Evolutionary conservation across 768 basidiomycete species (phyloP).

Genomic region (Lentinus tigrinus): DNA sequence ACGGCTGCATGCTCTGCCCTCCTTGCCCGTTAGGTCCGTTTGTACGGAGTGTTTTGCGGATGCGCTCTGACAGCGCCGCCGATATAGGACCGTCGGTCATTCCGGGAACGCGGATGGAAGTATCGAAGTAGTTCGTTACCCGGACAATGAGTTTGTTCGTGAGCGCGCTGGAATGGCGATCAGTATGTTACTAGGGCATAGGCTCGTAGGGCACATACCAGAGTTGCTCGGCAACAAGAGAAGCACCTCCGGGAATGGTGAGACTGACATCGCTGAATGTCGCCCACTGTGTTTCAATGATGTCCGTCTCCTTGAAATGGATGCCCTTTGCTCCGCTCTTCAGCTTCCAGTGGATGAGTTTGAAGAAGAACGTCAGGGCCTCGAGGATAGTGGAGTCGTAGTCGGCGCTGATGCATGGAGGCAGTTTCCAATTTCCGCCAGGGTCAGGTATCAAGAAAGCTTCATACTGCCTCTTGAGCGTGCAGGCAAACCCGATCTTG

Average conservation of each 20-base stretch:
- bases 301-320: constrained; percentile 96
- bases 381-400: constrained; percentile 90
- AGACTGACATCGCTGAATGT: constrained; percentile 92
- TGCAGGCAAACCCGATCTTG: constrained; percentile 87
- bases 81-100: constrained; percentile 31
- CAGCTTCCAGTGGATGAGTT: constrained; percentile 91
- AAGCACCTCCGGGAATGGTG: constrained; percentile 82
- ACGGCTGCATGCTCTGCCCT: background rate
- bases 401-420: constrained; percentile 83
- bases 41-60: constrained; percentile 25
- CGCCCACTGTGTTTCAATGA: constrained; percentile 95
- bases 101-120: constrained; percentile 79
- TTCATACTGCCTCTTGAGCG: constrained; percentile 93
- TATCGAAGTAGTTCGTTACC: constrained; percentile 92
- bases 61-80: constrained; percentile 8
- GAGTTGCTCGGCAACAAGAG: constrained; percentile 91
- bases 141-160: constrained; percentile 92
- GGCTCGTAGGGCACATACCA: constrained; percentile 54
- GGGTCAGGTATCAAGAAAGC: constrained; percentile 88
- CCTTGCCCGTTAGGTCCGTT: constrained; percentile 9
- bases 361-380: constrained; percentile 87
- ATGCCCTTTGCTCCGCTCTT: constrained; percentile 90
- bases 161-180: constrained; percentile 57
- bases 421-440: constrained; percentile 84
- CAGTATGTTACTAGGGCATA: background rate